These are phyloP conservation scores for Sideroxylon spinosum DNA, from an alignment of 179 eudicot species.

Conservation along the genomic window DNA sequence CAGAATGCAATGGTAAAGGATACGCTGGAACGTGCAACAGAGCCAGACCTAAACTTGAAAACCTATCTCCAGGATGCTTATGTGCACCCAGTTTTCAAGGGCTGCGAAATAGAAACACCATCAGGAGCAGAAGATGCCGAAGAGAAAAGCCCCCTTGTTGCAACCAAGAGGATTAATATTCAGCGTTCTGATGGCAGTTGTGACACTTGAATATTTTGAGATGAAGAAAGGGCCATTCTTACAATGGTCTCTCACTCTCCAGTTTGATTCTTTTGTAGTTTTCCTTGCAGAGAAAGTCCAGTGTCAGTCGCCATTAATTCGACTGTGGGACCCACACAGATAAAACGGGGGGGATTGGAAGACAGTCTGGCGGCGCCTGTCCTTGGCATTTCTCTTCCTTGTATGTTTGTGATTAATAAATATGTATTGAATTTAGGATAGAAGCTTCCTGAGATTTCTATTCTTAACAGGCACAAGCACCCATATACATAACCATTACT, in stretches of 20 bases:
- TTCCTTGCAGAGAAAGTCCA: no score
- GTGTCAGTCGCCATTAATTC: no score
- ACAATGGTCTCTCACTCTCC: background rate
- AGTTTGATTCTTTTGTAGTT: background rate
- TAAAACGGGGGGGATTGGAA: no score
- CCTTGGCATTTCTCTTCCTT: no score
- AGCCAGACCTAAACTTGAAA: conserved; percentile 70
- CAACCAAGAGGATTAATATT: conserved; percentile 70
- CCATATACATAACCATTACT: background rate
- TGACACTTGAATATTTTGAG: conserved; percentile 25
- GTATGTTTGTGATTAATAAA: background rate
- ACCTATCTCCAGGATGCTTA: conserved; percentile 71
- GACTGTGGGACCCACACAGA: no score
- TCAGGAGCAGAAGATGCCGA: conserved; percentile 48
- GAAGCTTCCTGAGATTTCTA: background rate
- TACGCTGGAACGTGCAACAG: conserved; percentile 76
- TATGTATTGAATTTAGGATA: background rate
- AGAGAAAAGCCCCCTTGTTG: conserved; percentile 59
- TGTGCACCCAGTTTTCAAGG: conserved; percentile 77
- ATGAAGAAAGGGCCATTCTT: background rate
- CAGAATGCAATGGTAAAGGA: conserved; percentile 96
- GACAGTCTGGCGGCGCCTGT: no score
- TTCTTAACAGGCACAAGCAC: background rate
- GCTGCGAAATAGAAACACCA: conserved; percentile 35
- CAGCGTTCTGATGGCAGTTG: conserved; percentile 45